Base-by-base conservation (phyloP, 2,329 filamentous ascomycete species). In the Elsinoe ampelina region DNA sequence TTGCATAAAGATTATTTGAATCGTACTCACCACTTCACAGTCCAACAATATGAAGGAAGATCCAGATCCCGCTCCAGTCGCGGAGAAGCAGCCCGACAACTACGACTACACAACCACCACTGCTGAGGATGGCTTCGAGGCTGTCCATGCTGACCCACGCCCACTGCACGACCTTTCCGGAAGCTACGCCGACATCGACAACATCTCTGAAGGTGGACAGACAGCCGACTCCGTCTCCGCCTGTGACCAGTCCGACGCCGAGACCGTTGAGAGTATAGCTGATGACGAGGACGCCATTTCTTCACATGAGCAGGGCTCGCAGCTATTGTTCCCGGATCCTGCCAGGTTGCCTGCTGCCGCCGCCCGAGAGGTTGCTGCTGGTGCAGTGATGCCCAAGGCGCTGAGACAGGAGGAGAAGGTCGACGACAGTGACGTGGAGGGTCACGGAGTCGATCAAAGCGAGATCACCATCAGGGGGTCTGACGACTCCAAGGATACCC, bases 221-320 rank as follows among this genome's bases (percentile, higher is more conserved):
- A 56, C 41, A 7, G 54, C 41, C 7, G 54, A 56, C 6, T 47
- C 54, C 10, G 42, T 47, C 17, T 56, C 54, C 20, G 17, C 36
- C n/a, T 56, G 30, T 26, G 54, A 36, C 19, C 54, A 48, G 6
- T 56, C 54, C 13, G 54, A 56, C n/a, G 54, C 38, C n/a, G 54
- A 56, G 30, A 56, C 54, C 7, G 54, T 38, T 3, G 39, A 34
- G 11, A 48, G 42, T 17, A 38, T 56, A 8, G 30, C 26, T 15
- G 32, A 39, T 6, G 41, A 56, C 10, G 26, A 20, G 2, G 54
- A 56, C 5, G 54, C n/a, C 15, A 32, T 22, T 7, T 19, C 15
- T 19, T 15, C 17, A 11, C 13, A 38, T 15, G 15, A 52, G 34
- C 48, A 35, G 11, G 26, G 34, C 12, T 52, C 48, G 8, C 30